Base-by-base conservation (phyloP, 331 rosid genomes). In the Malus hybrid region DNA sequence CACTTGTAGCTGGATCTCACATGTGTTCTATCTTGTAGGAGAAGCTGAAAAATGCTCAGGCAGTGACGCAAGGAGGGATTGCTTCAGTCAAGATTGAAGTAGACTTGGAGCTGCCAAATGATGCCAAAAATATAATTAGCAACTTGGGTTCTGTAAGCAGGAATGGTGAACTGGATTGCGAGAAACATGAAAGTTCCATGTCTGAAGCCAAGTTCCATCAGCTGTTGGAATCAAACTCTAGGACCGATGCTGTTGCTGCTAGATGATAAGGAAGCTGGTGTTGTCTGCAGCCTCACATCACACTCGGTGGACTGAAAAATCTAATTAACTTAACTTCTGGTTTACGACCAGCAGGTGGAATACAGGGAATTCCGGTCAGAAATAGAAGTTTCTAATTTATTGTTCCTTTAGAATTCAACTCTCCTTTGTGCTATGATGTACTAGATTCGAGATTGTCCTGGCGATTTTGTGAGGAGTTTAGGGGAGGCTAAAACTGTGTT, bases 131-230 rank as follows among this genome's bases (percentile, higher is more conserved):
- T 34, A 16, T 65, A 22, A 74, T 18, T 15, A 33, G 57, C 65
- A 57, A 36, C 33, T 20, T 74, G 59, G 60, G 57, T 66, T 50
- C 68, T 73, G 57, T 52, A 33, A 75, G 39, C 48, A 54, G 46
- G 33, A 76, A 76, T 5, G 33, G 29, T 70, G 63, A 65, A 24
- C 34, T 27, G 71, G 85, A 72, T 68, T 6, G 69, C 19, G 27
- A 81, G 65, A 33, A 29, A 52, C 75, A 5, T 5, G 77, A 82
- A 54, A 78, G 22, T 10, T 52, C 81, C 59, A 62, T 69, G 12
- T 57, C 85, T 27, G 82, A 70, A 65, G 19, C 82, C 54, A 48
- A 70, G 70, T 76, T 67, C 64, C 67, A 74, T 52, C 57, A 52
- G 20, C 57, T 6, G 57, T 15, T 52, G 57, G 57, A 52, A 52